Percentiles rank a stretch among this genome's conserved stretches.
phyloP scores from a whole-genome alignment of 495 filamentous ascomycete genomes.

The Trichocladium antarcticum region DNA sequence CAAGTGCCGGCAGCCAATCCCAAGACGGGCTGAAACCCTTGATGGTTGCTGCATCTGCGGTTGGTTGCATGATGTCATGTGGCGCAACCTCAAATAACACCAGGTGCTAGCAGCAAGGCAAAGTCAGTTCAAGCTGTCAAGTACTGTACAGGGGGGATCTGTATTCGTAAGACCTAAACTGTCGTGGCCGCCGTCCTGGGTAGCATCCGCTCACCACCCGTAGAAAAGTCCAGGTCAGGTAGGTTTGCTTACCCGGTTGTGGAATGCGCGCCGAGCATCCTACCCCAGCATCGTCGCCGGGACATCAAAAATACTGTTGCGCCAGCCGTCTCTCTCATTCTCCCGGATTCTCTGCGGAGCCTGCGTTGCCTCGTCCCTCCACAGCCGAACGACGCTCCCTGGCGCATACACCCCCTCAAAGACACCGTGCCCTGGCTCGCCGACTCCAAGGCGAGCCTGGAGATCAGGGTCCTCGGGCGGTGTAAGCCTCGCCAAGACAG shows the following conservation, averaged over 20 bases:
- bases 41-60: not conserved
- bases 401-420: conserved; percentile 82
- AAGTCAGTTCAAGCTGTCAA: too few relatives aligned
- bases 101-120: too few relatives aligned
- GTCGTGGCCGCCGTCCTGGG: not conserved
- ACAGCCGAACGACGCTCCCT: conserved; percentile 74
- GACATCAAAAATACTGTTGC: conserved; percentile 78
- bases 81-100: not conserved
- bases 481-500: conserved; percentile 61
- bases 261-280: too few relatives aligned
- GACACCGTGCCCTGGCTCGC: conserved; percentile 50
- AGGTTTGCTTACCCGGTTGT: too few relatives aligned
- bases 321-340: conserved; percentile 62
- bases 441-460: conserved; percentile 56
- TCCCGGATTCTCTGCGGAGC: conserved; percentile 51
- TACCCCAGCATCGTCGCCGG: conserved; percentile 23
- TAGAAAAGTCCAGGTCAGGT: too few relatives aligned
- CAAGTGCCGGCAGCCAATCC: not conserved
- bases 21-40: not conserved
- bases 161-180: not conserved
- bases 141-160: not conserved
- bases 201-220: not conserved
- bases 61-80: conserved; percentile 1
- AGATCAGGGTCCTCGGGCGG: conserved; percentile 63
- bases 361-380: conserved; percentile 63